Evolutionary conservation across 106 monocot genomes (phyloP).

Genomic region (Phalaenopsis equestris): DNA sequence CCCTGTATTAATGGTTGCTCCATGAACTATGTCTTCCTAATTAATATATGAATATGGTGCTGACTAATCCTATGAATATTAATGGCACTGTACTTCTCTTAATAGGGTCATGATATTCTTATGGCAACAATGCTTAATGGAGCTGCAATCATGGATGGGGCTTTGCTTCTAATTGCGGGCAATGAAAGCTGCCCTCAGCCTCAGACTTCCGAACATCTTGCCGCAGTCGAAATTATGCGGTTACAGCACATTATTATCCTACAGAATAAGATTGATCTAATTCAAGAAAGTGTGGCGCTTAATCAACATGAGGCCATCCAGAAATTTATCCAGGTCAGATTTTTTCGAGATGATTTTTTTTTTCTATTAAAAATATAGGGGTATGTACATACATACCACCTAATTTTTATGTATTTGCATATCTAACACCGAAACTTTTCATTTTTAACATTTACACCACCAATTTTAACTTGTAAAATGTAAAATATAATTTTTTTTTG

Average conservation of each 20-base stretch:
- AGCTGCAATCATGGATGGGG: conserved; percentile 98
- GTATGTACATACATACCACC: no score
- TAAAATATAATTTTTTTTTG: no score
- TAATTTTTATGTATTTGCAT: no score
- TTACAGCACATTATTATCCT: conserved; percentile 82
- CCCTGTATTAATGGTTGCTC: neutral
- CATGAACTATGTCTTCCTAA: neutral
- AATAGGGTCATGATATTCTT: conserved; percentile 94
- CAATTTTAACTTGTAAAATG: no score
- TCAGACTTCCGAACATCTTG: conserved; percentile 93
- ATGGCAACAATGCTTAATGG: conserved; percentile 99
- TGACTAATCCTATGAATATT: neutral
- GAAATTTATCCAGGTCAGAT: conserved; percentile 69
- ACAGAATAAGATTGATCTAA: conserved; percentile 95
- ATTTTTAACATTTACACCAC: no score
- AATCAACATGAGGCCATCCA: conserved; percentile 94
- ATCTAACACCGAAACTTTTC: no score
- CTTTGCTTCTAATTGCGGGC: conserved; percentile 83
- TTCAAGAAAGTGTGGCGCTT: conserved; percentile 91
- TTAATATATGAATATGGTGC: neutral
- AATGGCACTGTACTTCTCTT: neutral
- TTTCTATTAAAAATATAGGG: neutral
- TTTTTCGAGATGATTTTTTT: conserved; percentile 5
- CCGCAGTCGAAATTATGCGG: conserved; percentile 96
- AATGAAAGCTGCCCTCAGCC: conserved; percentile 98